Conservation (phyloP, 345 rosid genomes). For the Eucalyptus decipiens region DNA sequence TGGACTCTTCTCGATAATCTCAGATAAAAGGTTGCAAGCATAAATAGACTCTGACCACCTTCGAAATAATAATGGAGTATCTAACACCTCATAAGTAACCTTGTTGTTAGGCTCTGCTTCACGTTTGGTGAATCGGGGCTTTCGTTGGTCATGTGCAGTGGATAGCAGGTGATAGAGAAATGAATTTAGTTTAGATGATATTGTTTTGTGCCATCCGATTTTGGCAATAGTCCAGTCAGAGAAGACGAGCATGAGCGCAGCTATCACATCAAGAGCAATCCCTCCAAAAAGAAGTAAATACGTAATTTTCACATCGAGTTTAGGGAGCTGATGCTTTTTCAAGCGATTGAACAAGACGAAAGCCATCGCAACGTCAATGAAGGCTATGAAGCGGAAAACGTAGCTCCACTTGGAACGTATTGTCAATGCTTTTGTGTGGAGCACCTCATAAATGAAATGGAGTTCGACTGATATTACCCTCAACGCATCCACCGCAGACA, state of each 20-base stretch:
- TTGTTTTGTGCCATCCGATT: background rate
- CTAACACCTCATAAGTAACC: background rate
- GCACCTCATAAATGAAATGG: background rate
- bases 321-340: background rate
- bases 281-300: background rate
- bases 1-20: accelerated
- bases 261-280: background rate
- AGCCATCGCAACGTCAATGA: background rate
- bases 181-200: background rate
- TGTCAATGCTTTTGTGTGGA: background rate
- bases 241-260: background rate
- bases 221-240: background rate
- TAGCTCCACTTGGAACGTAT: background rate
- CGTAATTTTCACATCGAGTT: background rate
- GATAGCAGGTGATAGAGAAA: accelerated
- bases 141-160: accelerated
- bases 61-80: background rate
- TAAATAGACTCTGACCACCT: background rate
- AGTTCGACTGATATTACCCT: background rate
- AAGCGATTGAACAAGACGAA: background rate
- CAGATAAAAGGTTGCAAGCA: background rate
- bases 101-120: background rate
- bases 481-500: background rate
- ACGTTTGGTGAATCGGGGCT: accelerated
- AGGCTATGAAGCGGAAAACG: background rate